Base-by-base conservation (phyloP, 768 basidiomycete genomes). In the Mycena olivaceomarginata region DNA sequence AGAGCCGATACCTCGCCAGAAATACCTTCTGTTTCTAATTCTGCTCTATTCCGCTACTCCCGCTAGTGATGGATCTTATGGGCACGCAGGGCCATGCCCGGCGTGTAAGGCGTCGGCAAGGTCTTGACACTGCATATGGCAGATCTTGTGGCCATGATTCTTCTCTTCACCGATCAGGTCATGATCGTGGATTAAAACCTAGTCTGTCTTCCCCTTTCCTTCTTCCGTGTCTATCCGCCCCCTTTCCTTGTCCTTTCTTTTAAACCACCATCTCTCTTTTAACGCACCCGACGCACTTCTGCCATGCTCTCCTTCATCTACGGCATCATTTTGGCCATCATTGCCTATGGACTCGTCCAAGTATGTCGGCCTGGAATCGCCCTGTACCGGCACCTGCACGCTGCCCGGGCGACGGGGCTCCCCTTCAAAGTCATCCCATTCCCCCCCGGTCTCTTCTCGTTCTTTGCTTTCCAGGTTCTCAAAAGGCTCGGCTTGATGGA, bases 361-460 rank as follows among this genome's bases (percentile, higher is more conserved):
- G 57, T 63, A 43, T 39, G 57, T n/a, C 60, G 59, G 16, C 70
- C 70, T n/a, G 22, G n/a, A 2, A 20, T 60, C 57, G 45, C 70
- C 18, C 11, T 63, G 11, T 71, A 71, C 37, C n/a, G 43, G 2
- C 45, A 71, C 70, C 16, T 46, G 10, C 57, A 40, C 4, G 41
- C 59, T 11, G 75, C 75, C 6, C 67, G 45, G 64, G 66, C 20
- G 12, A 56, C 63, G 10, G 76, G 76, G 7, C 65, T 77, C 16
- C 76, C 76, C 37, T 22, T 77, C 45, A 77, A 77, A 46, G 41
- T 77, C 67, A 41, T 74, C 51, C 76, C 76, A 15, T 67, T 77
- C 37, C 76, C 76, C 8, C 76, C 76, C 0, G 76, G 76, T 57
- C 37, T 67, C 37, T 77, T 77, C 63, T 67, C 76, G 12, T 77